Conservation (phyloP, 2,329 filamentous ascomycete genomes). For the Phialophora tarda region DNA sequence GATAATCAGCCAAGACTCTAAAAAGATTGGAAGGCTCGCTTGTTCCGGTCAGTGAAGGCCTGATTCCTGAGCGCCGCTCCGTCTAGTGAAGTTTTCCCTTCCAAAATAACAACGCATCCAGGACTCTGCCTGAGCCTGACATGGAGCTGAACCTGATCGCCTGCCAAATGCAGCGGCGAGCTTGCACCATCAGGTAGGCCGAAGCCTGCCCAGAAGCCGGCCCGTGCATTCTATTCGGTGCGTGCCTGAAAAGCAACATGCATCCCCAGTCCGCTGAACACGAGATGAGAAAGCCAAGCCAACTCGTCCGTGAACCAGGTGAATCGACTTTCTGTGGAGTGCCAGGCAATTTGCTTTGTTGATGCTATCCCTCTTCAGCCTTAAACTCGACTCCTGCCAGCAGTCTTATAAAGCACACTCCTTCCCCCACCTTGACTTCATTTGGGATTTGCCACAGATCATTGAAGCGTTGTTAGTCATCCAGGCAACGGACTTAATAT, state of each 20-base stretch:
- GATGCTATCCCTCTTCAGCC: conserved; percentile 18
- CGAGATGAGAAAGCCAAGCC: not conserved
- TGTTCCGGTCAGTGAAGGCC: conserved; percentile 11
- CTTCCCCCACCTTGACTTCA: conserved; percentile 1
- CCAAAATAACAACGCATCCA: conserved; percentile 17
- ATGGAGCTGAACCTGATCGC: conserved; percentile 2
- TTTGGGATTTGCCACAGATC: conserved; percentile 13
- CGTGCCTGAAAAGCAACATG: conserved; percentile 1
- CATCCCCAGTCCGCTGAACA: conserved; percentile 3
- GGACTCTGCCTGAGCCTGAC: not conserved
- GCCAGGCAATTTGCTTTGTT: conserved; percentile 18
- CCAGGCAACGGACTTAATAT: conserved; percentile 1
- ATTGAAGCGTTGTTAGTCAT: conserved; percentile 13
- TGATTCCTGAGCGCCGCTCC: not conserved
- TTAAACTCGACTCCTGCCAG: not conserved
- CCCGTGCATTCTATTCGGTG: not conserved
- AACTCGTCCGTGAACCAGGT: not conserved
- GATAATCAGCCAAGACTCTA: conserved; percentile 16
- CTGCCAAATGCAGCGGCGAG: conserved; percentile 3
- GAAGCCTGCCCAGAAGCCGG: not conserved
- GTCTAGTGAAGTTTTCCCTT: conserved; percentile 4
- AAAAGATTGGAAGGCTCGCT: conserved; percentile 12
- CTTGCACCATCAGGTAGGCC: conserved; percentile 1
- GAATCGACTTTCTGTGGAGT: not conserved
- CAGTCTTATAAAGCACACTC: conserved; percentile 12